A percentile compares a stretch with the other conserved stretches of the same genome.
Conservation (phyloP, 768 basidiomycete species). For the Hemileccinum impolitum region DNA sequence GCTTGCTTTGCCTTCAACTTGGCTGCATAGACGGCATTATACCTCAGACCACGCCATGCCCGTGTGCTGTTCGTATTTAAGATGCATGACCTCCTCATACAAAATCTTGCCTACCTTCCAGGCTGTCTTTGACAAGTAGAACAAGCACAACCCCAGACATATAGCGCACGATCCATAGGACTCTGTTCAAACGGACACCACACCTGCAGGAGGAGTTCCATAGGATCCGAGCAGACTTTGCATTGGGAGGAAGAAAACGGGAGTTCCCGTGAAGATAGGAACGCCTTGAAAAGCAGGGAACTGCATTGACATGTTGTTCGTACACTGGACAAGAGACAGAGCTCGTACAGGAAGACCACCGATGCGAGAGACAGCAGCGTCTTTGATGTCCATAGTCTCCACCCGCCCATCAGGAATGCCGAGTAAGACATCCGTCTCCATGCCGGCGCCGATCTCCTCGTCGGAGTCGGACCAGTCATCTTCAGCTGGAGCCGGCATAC, state of each 20-base stretch:
- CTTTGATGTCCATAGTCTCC: conserved; percentile 56
- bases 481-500: conserved; percentile 42
- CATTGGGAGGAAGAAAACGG: conserved; percentile 63
- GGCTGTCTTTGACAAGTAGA: conserved; percentile 68
- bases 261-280: conserved; percentile 64
- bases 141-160: conserved; percentile 80
- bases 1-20: conserved; percentile 61
- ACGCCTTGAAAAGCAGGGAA: conserved; percentile 55
- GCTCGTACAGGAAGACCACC: conserved; percentile 86
- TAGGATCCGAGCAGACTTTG: conserved; percentile 65
- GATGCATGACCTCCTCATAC: conserved; percentile 6
- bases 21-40: conserved; percentile 70
- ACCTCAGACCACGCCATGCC: conserved; percentile 74
- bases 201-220: conserved; percentile 82
- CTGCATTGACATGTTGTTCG: conserved; percentile 42
- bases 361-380: conserved; percentile 85
- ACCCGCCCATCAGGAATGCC: conserved; percentile 79
- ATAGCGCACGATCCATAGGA: conserved; percentile 79
- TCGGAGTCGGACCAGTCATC: conserved; percentile 85
- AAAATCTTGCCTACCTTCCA: conserved; percentile 60
- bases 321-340: conserved; percentile 44
- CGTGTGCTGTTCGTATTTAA: conserved; percentile 52
- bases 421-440: conserved; percentile 72
- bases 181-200: conserved; percentile 90
- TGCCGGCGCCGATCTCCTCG: conserved; percentile 50